phyloP scores from a whole-genome alignment of 352 stramenopile species.

The Pythium biforme region DNA sequence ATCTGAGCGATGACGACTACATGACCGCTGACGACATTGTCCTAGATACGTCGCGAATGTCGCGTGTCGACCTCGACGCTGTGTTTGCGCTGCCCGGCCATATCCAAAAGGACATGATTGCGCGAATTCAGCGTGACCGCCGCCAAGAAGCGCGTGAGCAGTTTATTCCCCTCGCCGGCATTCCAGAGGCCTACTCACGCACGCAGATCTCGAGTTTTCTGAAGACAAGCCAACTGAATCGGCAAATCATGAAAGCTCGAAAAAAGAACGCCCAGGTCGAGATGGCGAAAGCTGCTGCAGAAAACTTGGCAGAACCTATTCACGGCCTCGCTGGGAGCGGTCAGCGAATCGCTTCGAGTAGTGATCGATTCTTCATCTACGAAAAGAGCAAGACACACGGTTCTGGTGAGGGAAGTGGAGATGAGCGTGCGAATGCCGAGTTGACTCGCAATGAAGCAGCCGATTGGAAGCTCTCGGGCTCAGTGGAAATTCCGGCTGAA shows the following conservation, averaged over 20 bases:
- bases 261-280: constrained; percentile 55
- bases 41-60: constrained; percentile 51
- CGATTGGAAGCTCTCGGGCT: background rate
- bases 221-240: constrained; percentile 88
- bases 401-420: constrained; percentile 20
- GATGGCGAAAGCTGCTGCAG: constrained; percentile 36
- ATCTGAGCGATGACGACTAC: constrained; percentile 29
- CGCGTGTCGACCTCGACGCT: constrained; percentile 78
- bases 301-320: constrained; percentile 7
- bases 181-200: constrained; percentile 94
- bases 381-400: constrained; percentile 33
- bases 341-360: constrained; percentile 79
- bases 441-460: background rate
- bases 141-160: constrained; percentile 89
- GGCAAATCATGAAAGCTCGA: constrained; percentile 61
- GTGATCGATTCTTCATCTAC: constrained; percentile 74
- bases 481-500: constrained; percentile 3
- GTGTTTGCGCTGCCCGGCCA: constrained; percentile 88
- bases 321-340: constrained; percentile 32
- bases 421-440: background rate
- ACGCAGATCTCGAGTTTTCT: constrained; percentile 96
- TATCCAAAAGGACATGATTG: constrained; percentile 92
- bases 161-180: constrained; percentile 94
- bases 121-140: constrained; percentile 84
- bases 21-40: constrained; percentile 65